Evolutionary conservation across 2,329 filamentous ascomycete genomes (phyloP), one percentile per base, ranked within the genome.

Genomic region (Microdochium bolleyi): DNA sequence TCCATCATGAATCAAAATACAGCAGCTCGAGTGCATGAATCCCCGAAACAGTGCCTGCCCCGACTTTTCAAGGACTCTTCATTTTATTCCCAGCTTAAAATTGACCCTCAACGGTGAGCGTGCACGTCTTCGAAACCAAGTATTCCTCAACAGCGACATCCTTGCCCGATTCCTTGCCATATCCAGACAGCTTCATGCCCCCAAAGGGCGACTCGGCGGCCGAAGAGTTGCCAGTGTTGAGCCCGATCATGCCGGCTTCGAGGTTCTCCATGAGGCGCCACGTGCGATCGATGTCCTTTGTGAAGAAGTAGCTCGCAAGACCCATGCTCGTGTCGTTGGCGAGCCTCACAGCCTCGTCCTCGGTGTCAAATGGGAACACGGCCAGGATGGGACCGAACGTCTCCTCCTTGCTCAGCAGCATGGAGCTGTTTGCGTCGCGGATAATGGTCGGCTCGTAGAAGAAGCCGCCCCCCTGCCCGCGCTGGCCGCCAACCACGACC

Each of bases 331-430:
- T 76, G 46, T 73, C 69, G 70, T 96, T 96, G 3, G 92, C 91
- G 58, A 91, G 71, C 58, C 78, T 74, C 37, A 96, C 82, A 11
- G 94, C 92, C 62, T 96, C 90, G 49, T 86, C 85, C 70, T 96
- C 92, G 0, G 84, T 89, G 50, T 89, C 80, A 64, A 96, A 96
- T 50, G 83, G 79, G 74, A 95, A 95, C 13, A 96, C 70, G 0
- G 87, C 91, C 0, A 90, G 91, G 0, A 96, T 86, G 2, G 92
- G 92, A 0, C 92, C 92, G 66, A 96, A 96, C 0, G 91, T 96
- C 74, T 96, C 92, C 69, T 96, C 91, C 1, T 75, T 75, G 9
- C 87, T 84, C 60, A 96, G 78, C 55, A 80, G 77, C 92, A 96
- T 96, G 44, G 89, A 82, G 52, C 76, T 72, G 16, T 76, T 94